Percentiles rank a stretch among this genome's conserved stretches.
phyloP scores from a whole-genome alignment of 164 flowering plant genomes.

The Santalum album region DNA sequence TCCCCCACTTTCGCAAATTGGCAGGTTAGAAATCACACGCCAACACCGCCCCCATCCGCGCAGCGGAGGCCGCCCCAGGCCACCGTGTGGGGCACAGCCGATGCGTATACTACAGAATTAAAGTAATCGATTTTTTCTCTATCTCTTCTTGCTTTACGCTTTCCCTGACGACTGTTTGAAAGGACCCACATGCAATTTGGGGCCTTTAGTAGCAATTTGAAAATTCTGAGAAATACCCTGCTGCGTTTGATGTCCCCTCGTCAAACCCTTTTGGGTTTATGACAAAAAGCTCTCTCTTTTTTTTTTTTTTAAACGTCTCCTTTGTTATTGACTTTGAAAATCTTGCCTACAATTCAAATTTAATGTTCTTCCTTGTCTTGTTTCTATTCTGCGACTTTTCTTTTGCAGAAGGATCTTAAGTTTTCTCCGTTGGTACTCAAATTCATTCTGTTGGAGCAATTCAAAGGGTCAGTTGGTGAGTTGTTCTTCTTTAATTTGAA shows the following conservation, averaged over 20 bases:
- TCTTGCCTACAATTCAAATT: conserved; percentile 13
- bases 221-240: conserved; percentile 7
- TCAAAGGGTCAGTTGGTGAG: conserved; percentile 5
- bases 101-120: no score
- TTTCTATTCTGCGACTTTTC: background rate
- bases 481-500: conserved; percentile 8
- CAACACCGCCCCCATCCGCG: no score
- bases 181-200: no score
- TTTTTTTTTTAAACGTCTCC: conserved; percentile 1
- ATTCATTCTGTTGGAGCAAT: background rate
- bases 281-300: background rate
- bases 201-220: no score
- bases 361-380: background rate
- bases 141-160: no score
- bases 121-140: no score
- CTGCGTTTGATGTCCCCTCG: conserved; percentile 24
- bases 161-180: no score
- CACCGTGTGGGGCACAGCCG: no score
- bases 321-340: conserved; percentile 17
- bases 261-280: conserved; percentile 18
- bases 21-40: no score
- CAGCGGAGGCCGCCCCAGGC: no score
- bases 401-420: background rate
- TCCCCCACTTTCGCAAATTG: no score
- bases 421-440: background rate